phyloP scores from a whole-genome alignment of 1,284 basidiomycete species.

The Fistulinella cinereoalba region DNA sequence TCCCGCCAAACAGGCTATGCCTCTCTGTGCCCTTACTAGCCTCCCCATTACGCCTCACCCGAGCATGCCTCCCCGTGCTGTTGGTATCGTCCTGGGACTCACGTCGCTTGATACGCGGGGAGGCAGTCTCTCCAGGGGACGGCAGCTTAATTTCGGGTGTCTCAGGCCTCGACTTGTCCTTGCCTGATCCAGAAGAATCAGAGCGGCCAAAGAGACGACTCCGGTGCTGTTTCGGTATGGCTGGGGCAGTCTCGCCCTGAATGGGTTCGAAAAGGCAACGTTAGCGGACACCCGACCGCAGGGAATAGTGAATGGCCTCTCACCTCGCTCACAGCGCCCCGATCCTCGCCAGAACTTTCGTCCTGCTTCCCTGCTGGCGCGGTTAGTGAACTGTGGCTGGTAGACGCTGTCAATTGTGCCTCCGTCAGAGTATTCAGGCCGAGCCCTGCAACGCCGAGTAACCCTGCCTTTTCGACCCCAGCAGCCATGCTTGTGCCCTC shows the following conservation, averaged over 20 bases:
- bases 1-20: slow-evolving; percentile 74
- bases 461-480: slow-evolving; percentile 17
- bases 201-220: slow-evolving; percentile 59
- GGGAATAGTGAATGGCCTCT: too few species aligned
- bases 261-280: slow-evolving; percentile 1
- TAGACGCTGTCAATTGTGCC: slow-evolving; percentile 50
- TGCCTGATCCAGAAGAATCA: slow-evolving; percentile 41
- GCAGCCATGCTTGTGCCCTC: slow-evolving; percentile 14
- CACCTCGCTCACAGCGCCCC: slow-evolving; percentile 67
- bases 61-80: slow-evolving; percentile 41
- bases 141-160: slow-evolving; percentile 26
- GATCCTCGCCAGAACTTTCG: slow-evolving; percentile 52
- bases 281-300: too few species aligned
- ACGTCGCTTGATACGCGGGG: slow-evolving; percentile 21
- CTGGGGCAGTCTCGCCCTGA: slow-evolving; percentile 43
- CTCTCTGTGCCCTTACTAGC: slow-evolving; percentile 52
- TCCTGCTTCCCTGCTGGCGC: slow-evolving; percentile 34
- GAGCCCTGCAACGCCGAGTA: slow-evolving; percentile 26
- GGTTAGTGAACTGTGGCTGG: slow-evolving; percentile 59
- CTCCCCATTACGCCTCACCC: slow-evolving; percentile 52
- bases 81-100: slow-evolving; percentile 28
- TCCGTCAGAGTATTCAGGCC: slow-evolving; percentile 34
- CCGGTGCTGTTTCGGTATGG: slow-evolving; percentile 37
- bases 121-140: slow-evolving; percentile 14
- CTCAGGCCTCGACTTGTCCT: slow-evolving; percentile 36